Conservation (phyloP, 192 early-diverging fungal genomes). For the Oehlia diaphana region DNA sequence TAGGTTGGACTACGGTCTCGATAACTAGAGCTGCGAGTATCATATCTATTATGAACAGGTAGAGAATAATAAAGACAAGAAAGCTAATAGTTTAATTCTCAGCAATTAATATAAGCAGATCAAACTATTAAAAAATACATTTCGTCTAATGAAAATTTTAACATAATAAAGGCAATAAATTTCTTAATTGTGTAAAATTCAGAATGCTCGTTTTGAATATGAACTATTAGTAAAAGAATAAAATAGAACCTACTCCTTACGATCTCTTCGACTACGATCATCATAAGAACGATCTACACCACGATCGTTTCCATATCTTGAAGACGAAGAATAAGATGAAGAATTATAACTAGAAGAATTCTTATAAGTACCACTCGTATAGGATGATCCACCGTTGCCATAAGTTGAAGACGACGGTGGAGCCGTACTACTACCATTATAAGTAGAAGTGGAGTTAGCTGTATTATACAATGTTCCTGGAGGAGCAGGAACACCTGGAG, state of each 20-base stretch:
- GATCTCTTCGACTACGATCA: slow-evolving; percentile 62
- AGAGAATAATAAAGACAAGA: not conserved
- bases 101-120: not conserved
- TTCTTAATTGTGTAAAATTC: no score
- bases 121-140: not conserved
- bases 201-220: not conserved
- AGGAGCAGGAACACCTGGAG: slow-evolving; percentile 30
- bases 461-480: slow-evolving; percentile 17
- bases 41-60: slow-evolving; percentile 32
- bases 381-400: slow-evolving; percentile 31
- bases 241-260: slow-evolving; percentile 51
- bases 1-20: slow-evolving; percentile 53
- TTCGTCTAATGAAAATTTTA: no score
- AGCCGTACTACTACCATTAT: not conserved
- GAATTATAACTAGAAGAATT: slow-evolving; percentile 37
- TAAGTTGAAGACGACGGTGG: slow-evolving; percentile 28
- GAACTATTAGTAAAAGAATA: not conserved
- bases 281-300: slow-evolving; percentile 65
- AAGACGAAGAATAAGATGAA: slow-evolving; percentile 35
- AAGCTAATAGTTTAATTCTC: not conserved
- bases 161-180: not conserved
- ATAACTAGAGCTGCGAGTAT: slow-evolving; percentile 48
- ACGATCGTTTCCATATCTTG: slow-evolving; percentile 37
- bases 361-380: slow-evolving; percentile 33
- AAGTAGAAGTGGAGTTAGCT: slow-evolving; percentile 11